phyloP scores from a whole-genome alignment of 2,329 filamentous ascomycete species.

The Clarireedia homoeocarpa region DNA sequence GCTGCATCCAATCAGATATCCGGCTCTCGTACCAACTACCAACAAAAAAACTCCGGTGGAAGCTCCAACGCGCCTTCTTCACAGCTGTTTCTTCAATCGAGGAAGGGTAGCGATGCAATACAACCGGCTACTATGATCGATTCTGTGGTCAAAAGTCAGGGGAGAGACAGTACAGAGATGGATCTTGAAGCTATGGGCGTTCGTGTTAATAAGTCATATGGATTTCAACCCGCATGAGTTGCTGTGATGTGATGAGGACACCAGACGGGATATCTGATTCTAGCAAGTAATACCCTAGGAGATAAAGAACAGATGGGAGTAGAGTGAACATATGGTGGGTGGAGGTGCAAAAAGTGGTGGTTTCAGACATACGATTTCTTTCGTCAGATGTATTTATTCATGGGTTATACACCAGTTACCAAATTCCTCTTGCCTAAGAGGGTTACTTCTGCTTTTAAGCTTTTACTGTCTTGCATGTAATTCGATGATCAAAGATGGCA shows the following conservation, averaged over 20 bases:
- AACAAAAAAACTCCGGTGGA: constrained; percentile 9
- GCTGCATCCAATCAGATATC: background rate
- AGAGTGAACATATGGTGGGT: background rate
- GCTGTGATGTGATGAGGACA: background rate
- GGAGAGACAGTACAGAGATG: constrained; percentile 24
- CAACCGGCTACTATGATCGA: constrained; percentile 10
- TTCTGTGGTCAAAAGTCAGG: constrained; percentile 6
- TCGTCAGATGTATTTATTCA: background rate
- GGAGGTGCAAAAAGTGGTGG: background rate
- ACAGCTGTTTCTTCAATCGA: constrained; percentile 1
- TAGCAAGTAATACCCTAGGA: no score
- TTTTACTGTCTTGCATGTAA: background rate
- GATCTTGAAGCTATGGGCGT: constrained; percentile 25
- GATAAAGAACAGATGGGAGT: no score
- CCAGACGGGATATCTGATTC: no score
- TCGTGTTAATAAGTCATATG: constrained; percentile 20
- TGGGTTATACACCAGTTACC: background rate
- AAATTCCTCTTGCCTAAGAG: no score
- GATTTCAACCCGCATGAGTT: constrained; percentile 13
- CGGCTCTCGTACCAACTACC: background rate
- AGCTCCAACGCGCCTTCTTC: constrained; percentile 8
- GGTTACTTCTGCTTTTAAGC: background rate
- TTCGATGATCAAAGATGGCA: background rate
- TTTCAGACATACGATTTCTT: background rate
- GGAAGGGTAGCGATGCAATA: constrained; percentile 14